Base-by-base conservation (phyloP, 257 asterid species). In the Hygrophila difformis region DNA sequence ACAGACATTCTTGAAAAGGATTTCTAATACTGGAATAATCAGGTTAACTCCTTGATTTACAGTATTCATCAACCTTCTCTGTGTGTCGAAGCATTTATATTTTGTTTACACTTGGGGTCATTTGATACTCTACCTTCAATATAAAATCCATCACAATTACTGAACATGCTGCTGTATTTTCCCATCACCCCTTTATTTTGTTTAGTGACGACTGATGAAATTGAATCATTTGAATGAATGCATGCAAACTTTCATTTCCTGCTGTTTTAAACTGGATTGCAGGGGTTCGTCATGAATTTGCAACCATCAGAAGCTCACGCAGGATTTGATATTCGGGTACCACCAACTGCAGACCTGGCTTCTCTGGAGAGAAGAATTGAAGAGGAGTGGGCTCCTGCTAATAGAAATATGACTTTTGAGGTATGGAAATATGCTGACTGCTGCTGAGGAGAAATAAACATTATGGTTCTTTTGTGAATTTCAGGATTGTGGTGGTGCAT, bases 261-360 rank as follows among this genome's bases (percentile, higher is more conserved):
- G n/a, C 24, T 6, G 18, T 21, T 33, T 12, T 26, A 15, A 39
- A 9, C 57, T 55, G 14, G 19, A 50, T 63, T 55, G 49, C 70
- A 88, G 97, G 97, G 98, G 10, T 91, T 82, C 51, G 94, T 86
- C 68, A 91, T 82, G 98, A 91, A 91, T 72, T 56, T 91, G 62
- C 98, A 89, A 71, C 98, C 96, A 44, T 89, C 98, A 36, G 96
- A 89, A 82, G 98, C 98, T 56, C 55, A 78, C 64, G 98, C 96
- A 46, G 98, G 98, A 24, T 91, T 91, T 62, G 98, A 91, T 64
- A 70, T 91, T 68, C 81, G 98, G 42, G 71, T 85, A 52, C 96
- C 98, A 45, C 94, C 98, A 56, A 82, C 82, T 12, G 82, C 72
- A 18, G 93, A 91, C 69, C 67, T 39, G 59, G 79, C 18, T 38